Percentiles rank a stretch among this genome's conserved stretches.
Conservation (phyloP, 2,329 filamentous ascomycete genomes). For the Dothistroma septosporum region DNA sequence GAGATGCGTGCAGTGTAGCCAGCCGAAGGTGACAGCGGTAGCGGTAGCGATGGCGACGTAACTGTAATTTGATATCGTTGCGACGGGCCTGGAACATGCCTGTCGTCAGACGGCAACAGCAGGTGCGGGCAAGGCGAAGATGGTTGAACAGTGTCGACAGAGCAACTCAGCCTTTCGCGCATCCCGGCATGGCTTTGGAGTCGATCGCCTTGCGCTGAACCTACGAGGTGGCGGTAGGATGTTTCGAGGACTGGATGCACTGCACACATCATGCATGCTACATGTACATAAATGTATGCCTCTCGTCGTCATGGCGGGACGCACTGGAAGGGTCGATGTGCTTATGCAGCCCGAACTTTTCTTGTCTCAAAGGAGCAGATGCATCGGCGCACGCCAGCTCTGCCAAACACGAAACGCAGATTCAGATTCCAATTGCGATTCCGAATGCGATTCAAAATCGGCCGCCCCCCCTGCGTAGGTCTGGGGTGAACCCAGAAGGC, state of each 20-base stretch:
- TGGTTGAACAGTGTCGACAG: neutral
- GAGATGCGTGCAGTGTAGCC: neutral
- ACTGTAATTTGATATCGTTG: neutral
- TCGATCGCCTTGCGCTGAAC: neutral
- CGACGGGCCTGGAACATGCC: neutral
- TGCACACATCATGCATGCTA: too few relatives aligned
- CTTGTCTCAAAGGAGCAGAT: neutral
- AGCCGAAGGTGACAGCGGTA: neutral
- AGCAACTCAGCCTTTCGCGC: neutral
- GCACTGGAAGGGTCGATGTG: neutral
- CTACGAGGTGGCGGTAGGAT: neutral
- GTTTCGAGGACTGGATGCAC: too few relatives aligned
- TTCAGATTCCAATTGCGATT: too few relatives aligned
- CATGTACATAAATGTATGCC: too few relatives aligned
- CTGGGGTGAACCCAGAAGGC: neutral
- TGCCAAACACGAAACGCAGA: neutral
- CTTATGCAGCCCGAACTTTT: neutral
- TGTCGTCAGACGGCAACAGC: neutral
- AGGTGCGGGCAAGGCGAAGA: neutral
- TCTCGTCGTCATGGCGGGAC: neutral
- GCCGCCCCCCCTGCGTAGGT: neutral
- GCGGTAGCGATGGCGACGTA: constrained; percentile 1
- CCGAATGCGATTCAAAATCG: too few relatives aligned
- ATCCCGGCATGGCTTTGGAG: neutral
- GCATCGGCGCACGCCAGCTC: neutral